Evolutionary conservation across 2,329 filamentous ascomycete genomes (phyloP), one percentile per base, ranked within the genome.

Genomic region (Claviceps africana): DNA sequence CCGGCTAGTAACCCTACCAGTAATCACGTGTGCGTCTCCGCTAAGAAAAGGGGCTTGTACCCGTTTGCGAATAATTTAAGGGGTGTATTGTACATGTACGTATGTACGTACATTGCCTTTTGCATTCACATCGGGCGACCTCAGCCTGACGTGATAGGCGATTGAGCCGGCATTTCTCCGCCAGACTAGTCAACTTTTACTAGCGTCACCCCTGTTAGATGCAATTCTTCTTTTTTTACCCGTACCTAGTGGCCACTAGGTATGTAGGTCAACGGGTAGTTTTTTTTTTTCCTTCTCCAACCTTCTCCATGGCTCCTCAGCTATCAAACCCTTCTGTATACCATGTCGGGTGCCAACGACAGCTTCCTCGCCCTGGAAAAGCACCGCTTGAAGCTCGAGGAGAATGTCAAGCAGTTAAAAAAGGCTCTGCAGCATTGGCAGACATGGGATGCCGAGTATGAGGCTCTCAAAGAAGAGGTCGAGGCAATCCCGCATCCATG

Each of bases 381-480:
- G 55, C 86, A 91, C 62, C 79, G 87, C 17, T 72, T 78, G 58
- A 76, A 82, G 55, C 81, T 97, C 8, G 87, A 95, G 66, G 77
- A 81, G 39, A 88, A 84, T 57, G 77, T 95, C 47, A 56, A 58
- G 30, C 60, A 88, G 64, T 77, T 97, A 21, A 80, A 80, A 52
- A 81, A 85, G 61, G 83, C 86, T 7, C 75, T 97, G 51, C 81
- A 82, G 56, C 85, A 95, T 70, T 98, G 91, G 91, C 85, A 87
- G 57, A 83, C 83, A 51, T 94, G 87, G 79, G 90, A 95, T 65
- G 81, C 86, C 47, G 91, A 97, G 65, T 97, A 97, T 67, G 88
- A 95, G 64, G 81, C 83, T 25, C 75, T 97, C 56, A 89, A 86
- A 64, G 88, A 94, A 64, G 88, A 94, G 61, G 78, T 97, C 31